Evolutionary conservation across 1,284 basidiomycete species (phyloP).

Genomic region (Puccinia coronata): DNA sequence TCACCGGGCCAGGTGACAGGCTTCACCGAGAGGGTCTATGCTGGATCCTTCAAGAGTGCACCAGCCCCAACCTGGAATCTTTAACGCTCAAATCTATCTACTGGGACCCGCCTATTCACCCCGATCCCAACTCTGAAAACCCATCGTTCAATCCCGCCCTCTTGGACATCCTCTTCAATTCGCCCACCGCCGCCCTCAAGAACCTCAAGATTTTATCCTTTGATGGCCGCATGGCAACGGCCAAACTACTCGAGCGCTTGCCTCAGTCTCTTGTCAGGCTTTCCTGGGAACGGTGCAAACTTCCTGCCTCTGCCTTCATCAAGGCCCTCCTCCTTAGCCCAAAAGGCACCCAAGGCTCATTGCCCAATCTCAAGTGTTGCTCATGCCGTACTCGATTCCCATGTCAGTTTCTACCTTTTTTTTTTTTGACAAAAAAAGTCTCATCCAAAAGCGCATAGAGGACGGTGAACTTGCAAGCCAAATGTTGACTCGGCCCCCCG

Average conservation of each 20-base stretch:
- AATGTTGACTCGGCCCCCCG: too few species aligned
- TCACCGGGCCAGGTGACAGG: background rate
- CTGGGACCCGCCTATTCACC: background rate
- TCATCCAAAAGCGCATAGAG: too few species aligned
- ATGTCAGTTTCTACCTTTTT: background rate
- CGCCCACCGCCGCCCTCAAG: background rate
- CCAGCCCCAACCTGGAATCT: background rate
- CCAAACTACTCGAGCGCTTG: background rate
- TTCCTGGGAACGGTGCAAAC: background rate
- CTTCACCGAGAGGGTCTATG: background rate
- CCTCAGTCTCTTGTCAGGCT: slow-evolving; percentile 11
- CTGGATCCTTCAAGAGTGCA: background rate
- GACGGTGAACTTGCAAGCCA: too few species aligned
- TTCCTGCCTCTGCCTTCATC: background rate
- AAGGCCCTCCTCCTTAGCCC: background rate
- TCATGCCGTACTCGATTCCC: background rate
- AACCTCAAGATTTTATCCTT: background rate
- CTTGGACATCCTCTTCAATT: background rate
- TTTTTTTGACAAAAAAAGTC: background rate
- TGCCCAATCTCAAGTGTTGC: slow-evolving; percentile 7
- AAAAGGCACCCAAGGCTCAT: background rate
- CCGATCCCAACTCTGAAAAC: background rate
- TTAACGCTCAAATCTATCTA: background rate
- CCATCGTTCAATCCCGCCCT: background rate
- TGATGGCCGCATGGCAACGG: background rate